Conservation (phyloP, 1,284 basidiomycete species). For the Papiliotrema terrestris region DNA sequence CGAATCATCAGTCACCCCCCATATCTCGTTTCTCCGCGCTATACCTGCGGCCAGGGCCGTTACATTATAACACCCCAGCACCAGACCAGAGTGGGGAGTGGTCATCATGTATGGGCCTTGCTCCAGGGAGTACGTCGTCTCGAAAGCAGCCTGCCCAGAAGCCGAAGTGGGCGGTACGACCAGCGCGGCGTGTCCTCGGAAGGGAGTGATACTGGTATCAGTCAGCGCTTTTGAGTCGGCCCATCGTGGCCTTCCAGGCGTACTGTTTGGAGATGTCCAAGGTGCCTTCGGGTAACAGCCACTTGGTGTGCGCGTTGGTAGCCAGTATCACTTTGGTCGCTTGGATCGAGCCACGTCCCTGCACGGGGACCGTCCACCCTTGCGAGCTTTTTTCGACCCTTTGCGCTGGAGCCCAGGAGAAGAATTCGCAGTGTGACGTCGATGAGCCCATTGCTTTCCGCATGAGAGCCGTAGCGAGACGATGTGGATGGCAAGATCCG, state of each 20-base stretch:
- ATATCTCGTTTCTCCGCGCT: neutral
- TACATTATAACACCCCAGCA: conserved; percentile 1
- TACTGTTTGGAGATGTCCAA: neutral
- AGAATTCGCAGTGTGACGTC: neutral
- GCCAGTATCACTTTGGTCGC: conserved; percentile 17
- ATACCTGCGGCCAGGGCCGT: neutral
- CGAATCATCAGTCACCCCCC: neutral
- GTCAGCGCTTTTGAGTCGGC: too few species aligned
- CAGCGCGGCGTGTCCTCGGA: conserved; percentile 24
- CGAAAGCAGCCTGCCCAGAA: conserved; percentile 13
- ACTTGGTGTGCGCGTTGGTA: conserved; percentile 24
- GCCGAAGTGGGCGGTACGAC: conserved; percentile 20
- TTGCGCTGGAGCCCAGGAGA: conserved; percentile 5
- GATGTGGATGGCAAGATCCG: conserved; percentile 12
- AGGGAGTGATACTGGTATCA: conserved; percentile 18
- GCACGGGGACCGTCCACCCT: conserved; percentile 13
- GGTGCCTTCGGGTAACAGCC: conserved; percentile 12
- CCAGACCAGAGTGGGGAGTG: conserved; percentile 23
- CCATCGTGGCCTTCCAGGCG: too few species aligned
- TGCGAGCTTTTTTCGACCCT: neutral
- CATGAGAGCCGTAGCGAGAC: conserved; percentile 4
- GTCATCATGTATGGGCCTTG: conserved; percentile 27
- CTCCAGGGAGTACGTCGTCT: conserved; percentile 21
- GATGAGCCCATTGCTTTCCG: neutral
- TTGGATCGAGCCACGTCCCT: conserved; percentile 6